Evolutionary conservation across 1,284 basidiomycete genomes (phyloP).

Genomic region (Jaminaea rosea): DNA sequence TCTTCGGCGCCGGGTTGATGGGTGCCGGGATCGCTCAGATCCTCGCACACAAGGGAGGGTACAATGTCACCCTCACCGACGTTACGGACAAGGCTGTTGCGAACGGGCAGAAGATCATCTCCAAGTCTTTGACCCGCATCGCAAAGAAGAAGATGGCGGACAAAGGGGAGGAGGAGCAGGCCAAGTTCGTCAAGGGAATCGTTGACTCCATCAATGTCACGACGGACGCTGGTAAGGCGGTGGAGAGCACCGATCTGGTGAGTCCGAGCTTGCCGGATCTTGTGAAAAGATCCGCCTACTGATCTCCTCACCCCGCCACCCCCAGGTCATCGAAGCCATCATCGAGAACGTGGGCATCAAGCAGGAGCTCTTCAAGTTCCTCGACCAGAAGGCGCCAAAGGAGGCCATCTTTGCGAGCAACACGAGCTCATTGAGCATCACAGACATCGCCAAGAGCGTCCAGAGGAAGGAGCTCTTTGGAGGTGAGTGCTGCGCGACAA

Average conservation of each 20-base stretch:
- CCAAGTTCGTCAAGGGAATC: constrained; percentile 46
- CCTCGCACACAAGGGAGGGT: constrained; percentile 42
- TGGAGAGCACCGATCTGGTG: constrained; percentile 52
- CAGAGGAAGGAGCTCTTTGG: constrained; percentile 34
- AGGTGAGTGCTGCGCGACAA: constrained; percentile 4
- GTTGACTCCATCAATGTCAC: constrained; percentile 52
- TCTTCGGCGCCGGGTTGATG: constrained; percentile 46
- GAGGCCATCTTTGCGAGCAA: constrained; percentile 55
- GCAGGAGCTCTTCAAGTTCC: constrained; percentile 53
- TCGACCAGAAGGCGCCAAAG: constrained; percentile 51
- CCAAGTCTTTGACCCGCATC: constrained; percentile 53
- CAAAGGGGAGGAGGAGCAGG: constrained; percentile 49
- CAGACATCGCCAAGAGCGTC: constrained; percentile 50
- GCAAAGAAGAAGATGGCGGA: constrained; percentile 52
- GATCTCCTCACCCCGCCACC: no score
- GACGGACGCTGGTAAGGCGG: constrained; percentile 52
- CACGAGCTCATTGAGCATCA: constrained; percentile 54
- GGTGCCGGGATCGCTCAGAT: constrained; percentile 46
- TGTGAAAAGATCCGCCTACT: no score
- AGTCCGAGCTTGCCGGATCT: no score
- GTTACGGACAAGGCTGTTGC: constrained; percentile 48
- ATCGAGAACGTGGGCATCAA: constrained; percentile 56
- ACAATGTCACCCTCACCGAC: constrained; percentile 49
- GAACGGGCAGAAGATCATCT: constrained; percentile 54
- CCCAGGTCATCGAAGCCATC: constrained; percentile 57